Evolutionary conservation across 1,139 yeast genomes (phyloP).

Genomic region (Pichia sp.): DNA sequence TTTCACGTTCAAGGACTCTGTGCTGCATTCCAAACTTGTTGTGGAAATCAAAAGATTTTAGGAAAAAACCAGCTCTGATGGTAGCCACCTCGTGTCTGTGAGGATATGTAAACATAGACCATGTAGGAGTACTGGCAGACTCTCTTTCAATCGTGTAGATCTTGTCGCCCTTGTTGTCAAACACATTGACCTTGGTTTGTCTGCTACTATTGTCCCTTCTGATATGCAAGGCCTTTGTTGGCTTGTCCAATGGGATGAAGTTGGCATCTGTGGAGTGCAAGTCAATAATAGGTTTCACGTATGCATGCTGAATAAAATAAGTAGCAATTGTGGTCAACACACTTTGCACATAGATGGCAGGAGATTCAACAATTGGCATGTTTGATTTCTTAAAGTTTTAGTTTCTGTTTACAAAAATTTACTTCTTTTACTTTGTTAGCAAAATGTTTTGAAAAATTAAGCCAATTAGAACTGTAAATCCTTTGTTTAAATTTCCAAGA

Average conservation of each 20-base stretch:
- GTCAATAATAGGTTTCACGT: slow-evolving; percentile 36
- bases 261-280: slow-evolving; percentile 38
- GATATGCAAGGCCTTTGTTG: slow-evolving; percentile 41
- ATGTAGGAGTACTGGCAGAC: slow-evolving; percentile 47
- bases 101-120: slow-evolving; percentile 48
- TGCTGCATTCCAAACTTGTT: slow-evolving; percentile 44
- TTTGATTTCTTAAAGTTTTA: background rate
- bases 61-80: slow-evolving; percentile 45
- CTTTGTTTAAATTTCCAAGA: background rate
- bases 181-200: slow-evolving; percentile 46
- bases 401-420: background rate
- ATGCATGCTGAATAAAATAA: slow-evolving; percentile 39
- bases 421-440: background rate
- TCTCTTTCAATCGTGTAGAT: slow-evolving; percentile 50
- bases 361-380: slow-evolving; percentile 41
- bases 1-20: slow-evolving; percentile 38
- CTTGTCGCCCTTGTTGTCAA: slow-evolving; percentile 40
- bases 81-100: slow-evolving; percentile 48
- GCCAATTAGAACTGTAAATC: background rate
- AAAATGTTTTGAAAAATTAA: background rate
- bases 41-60: slow-evolving; percentile 49
- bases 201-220: slow-evolving; percentile 49
- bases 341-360: slow-evolving; percentile 42
- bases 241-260: slow-evolving; percentile 38
- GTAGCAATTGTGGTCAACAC: slow-evolving; percentile 39